These are phyloP conservation scores for Sclerospora graminicola DNA, from an alignment of 352 stramenopile genomes.

Conservation along the genomic window DNA sequence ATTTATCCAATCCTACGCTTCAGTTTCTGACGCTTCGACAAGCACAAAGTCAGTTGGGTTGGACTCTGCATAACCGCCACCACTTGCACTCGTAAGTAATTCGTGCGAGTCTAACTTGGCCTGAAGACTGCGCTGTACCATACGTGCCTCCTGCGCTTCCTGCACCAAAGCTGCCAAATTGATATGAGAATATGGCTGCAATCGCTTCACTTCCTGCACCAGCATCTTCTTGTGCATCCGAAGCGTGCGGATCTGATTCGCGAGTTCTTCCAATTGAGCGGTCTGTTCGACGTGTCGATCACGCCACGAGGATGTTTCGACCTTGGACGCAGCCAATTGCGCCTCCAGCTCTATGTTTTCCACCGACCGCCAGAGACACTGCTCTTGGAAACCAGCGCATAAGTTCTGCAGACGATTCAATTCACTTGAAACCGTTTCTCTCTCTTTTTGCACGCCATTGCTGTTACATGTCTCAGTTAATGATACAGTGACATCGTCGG, in stretches of 20 bases:
- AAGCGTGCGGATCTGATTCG: slow-evolving; percentile 30
- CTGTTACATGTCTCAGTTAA: slow-evolving; percentile 1
- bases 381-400: slow-evolving; percentile 60
- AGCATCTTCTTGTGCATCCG: slow-evolving; percentile 46
- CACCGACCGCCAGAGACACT: slow-evolving; percentile 68
- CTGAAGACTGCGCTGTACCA: slow-evolving; percentile 63
- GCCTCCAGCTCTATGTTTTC: slow-evolving; percentile 53
- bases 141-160: slow-evolving; percentile 58
- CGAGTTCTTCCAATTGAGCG: slow-evolving; percentile 10
- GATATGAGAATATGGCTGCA: slow-evolving; percentile 56
- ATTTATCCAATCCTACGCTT: slow-evolving; percentile 1
- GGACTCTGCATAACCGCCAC: background rate
- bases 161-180: slow-evolving; percentile 52
- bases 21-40: slow-evolving; percentile 14
- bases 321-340: slow-evolving; percentile 20
- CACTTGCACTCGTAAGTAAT: background rate
- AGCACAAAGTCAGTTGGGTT: slow-evolving; percentile 19
- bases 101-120: slow-evolving; percentile 27
- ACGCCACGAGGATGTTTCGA: slow-evolving; percentile 20
- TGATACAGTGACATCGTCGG: slow-evolving; percentile 1
- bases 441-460: slow-evolving; percentile 6
- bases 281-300: slow-evolving; percentile 17
- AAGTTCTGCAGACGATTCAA: slow-evolving; percentile 34
- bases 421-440: slow-evolving; percentile 14
- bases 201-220: slow-evolving; percentile 54